phyloP scores from a whole-genome alignment of 1,284 basidiomycete species.

The Trichosporon faecale region DNA sequence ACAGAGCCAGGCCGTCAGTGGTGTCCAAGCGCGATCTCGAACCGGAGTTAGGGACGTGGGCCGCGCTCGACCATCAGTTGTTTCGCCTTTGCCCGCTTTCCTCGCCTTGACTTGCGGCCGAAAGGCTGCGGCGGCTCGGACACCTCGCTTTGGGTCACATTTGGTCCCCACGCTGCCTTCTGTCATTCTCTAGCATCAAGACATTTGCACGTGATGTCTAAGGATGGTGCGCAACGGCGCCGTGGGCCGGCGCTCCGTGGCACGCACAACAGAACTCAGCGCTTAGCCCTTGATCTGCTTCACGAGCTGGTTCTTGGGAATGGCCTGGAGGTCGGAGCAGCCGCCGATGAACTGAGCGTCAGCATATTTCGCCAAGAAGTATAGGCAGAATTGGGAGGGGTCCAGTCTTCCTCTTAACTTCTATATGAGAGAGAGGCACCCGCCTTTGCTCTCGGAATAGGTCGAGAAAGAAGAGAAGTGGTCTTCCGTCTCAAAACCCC shows the following conservation, averaged over 20 bases:
- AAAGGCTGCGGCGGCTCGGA: neutral
- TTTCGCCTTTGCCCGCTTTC: neutral
- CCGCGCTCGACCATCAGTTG: neutral
- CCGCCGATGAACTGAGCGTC: constrained; percentile 49
- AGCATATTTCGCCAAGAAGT: neutral
- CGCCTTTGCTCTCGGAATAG: too few species aligned
- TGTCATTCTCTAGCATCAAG: neutral
- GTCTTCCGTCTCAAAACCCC: too few species aligned
- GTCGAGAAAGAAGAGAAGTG: too few species aligned
- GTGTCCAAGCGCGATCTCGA: neutral
- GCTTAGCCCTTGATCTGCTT: constrained; percentile 33
- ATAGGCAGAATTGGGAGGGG: neutral
- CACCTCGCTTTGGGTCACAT: neutral
- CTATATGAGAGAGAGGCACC: neutral
- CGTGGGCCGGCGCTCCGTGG: neutral
- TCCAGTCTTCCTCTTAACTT: neutral
- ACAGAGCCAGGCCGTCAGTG: neutral
- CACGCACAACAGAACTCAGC: neutral
- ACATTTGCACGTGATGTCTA: neutral
- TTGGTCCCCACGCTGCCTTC: constrained; percentile 15
- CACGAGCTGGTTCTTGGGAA: constrained; percentile 42
- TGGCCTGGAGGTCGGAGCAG: constrained; percentile 47
- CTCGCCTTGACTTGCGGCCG: neutral
- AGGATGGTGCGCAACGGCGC: constrained; percentile 13
- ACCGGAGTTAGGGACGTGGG: neutral